Evolutionary conservation across 495 filamentous ascomycete species (phyloP).

Genomic region (Aspergillus kassunensis): DNA sequence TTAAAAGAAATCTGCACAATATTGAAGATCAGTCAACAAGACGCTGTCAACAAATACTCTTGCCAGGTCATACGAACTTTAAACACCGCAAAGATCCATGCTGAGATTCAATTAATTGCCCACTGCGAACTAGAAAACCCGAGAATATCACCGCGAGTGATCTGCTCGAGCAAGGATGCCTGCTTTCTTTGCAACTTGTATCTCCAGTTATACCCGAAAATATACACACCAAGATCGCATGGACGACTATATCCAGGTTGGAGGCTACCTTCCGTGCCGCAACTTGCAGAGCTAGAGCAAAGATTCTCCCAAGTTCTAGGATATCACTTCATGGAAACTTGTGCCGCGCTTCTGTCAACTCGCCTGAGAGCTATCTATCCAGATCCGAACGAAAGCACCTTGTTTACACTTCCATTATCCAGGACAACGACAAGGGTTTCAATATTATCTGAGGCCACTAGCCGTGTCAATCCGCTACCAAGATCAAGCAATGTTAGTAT

Average conservation of each 20-base stretch:
- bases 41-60: slow-evolving; percentile 1
- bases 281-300: slow-evolving; percentile 3
- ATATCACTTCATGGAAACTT: too few species aligned
- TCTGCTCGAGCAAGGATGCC: slow-evolving; percentile 18
- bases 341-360: too few species aligned
- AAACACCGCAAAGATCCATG: slow-evolving; percentile 26
- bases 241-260: slow-evolving; percentile 17
- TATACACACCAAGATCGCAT: slow-evolving; percentile 6
- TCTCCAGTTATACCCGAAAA: not conserved
- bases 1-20: slow-evolving; percentile 4
- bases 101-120: slow-evolving; percentile 39
- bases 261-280: slow-evolving; percentile 12
- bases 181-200: slow-evolving; percentile 17
- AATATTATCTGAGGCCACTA: not conserved
- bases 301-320: not conserved
- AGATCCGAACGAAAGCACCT: too few species aligned
- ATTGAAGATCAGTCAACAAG: not conserved
- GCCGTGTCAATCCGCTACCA: not conserved
- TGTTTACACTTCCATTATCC: too few species aligned
- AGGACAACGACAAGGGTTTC: not conserved
- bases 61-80: slow-evolving; percentile 7
- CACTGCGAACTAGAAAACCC: slow-evolving; percentile 31
- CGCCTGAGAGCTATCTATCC: too few species aligned
- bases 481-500: not conserved
- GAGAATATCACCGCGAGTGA: slow-evolving; percentile 8